Evolutionary conservation across 352 stramenopile species (phyloP), one percentile per base, ranked within the genome.

Genomic region (Phytophthora fragariaefolia): DNA sequence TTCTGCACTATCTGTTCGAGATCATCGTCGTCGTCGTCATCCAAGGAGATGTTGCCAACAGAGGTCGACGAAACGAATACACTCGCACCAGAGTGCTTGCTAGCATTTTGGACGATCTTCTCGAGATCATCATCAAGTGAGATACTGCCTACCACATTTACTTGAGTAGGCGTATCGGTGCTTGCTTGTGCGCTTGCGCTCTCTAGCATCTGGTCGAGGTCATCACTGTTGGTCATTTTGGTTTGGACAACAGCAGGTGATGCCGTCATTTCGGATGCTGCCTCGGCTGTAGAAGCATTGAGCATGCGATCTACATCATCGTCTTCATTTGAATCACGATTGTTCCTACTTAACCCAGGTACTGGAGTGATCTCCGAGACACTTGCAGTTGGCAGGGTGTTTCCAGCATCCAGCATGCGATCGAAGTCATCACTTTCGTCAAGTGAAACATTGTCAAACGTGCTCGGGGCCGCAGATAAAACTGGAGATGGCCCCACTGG

Each of bases 1-100:
- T 82, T 80, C 52, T 81, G 63, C 13, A 91, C 71, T 45, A 90
- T 89, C 42, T 72, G 78, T 30, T 92, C 83, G 12, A 92, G 74
- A 42, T 78, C 77, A 53, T 86, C 79, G 34, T 88, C 77, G 46
- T 86, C 74, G 30, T 82, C 74, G 36, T 73, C 71, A 26, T 83
- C 75, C 2, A 87, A 53, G n/a, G 76, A 77, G 22, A 84, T 76
- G 9, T 59, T 76, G 28, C 26, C 43, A 30, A 43, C 38, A 23
- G 49, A 2, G 10, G 42, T 26, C 10, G 38, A 9, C 10, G 36
- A 27, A 49, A 48, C 50, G 20, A 68, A 63, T 2, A 22, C 52
- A 34, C 18, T 51, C 32, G 42, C 13, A 8, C 46, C 55, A 6
- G 48, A 8, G 48, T 24, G 48, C 28, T 27, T 49, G 15, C 28